Evolutionary conservation across 2,329 filamentous ascomycete genomes (phyloP).

Genomic region (Helotiales sp.): DNA sequence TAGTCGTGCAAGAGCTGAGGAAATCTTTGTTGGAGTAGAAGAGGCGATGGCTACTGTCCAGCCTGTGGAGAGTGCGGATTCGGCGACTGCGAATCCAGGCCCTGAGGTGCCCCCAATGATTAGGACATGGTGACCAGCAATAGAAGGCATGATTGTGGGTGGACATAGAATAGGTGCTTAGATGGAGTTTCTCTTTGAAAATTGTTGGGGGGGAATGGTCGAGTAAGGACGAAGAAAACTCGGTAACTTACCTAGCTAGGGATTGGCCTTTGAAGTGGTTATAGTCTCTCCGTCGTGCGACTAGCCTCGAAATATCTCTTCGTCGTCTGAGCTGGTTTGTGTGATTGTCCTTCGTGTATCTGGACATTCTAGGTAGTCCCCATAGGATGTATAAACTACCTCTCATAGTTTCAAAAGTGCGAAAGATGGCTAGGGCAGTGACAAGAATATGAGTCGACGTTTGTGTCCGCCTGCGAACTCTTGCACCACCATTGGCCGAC

Average conservation of each 20-base stretch:
- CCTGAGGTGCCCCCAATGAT: constrained; percentile 64
- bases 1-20: constrained; percentile 41
- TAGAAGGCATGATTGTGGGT: constrained; percentile 35
- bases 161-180: neutral
- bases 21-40: constrained; percentile 40
- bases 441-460: neutral
- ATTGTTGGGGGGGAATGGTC: neutral
- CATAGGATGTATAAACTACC: neutral
- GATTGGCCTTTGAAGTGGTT: no score
- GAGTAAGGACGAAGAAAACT: no score
- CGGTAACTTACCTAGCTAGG: no score
- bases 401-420: neutral
- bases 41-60: constrained; percentile 52
- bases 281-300: no score
- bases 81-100: constrained; percentile 61
- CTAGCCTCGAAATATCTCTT: no score
- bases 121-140: constrained; percentile 48
- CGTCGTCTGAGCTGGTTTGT: no score
- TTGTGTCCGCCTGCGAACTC: neutral
- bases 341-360: neutral
- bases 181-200: neutral
- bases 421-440: neutral
- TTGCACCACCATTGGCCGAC: neutral
- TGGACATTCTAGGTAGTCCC: neutral
- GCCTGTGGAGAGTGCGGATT: constrained; percentile 55